Base-by-base conservation (phyloP, 495 filamentous ascomycete species). In the Xylaria grammica region DNA sequence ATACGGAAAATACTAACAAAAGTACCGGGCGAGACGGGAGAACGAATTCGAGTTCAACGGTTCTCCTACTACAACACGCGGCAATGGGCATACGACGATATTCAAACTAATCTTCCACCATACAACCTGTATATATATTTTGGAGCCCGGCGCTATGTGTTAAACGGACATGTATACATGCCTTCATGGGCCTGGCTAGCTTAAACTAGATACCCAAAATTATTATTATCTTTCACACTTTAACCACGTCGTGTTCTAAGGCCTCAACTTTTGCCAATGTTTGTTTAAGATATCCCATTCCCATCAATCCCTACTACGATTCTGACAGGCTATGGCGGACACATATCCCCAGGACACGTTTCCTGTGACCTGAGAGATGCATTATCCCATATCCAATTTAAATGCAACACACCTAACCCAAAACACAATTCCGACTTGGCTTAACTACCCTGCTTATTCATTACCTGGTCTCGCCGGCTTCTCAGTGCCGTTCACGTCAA, bases 1-100 rank as follows among this genome's bases (percentile, higher is more conserved):
- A 27, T 5, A 58, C 24, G 26, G 45, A 22, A 48, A 59, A 60
- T 44, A 58, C 52, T 54, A 50, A 38, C 36, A 30, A 27, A 17
- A 44, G 15, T 44, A 32, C 15, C 20, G 10, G 17, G 38, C 40
- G 40, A 6, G 17, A 36, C 13, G 7, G 40, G 17, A 17, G 40
- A 36, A 36, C 34, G 40, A 42, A 11, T 17, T 42, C 13, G 40
- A 11, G 40, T 3, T 17, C n/a, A n/a, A n/a, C n/a, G n/a, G n/a
- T n/a, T n/a, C 32, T 40, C 32, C 22, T 15, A 26, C 19, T 32
- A 58, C 38, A 26, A 58, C 11, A 45, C n/a, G 20, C 30, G 34
- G 15, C 38, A 57, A 27, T 24, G 27, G 27, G 26, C n/a, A 48
- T 48, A 19, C 22, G 29, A n/a, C 27, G 19, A 24, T 9, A 22